A percentile compares a stretch with the other conserved stretches of the same genome.
phyloP scores from a whole-genome alignment of 75 land plant genomes.

The Pinus taeda region DNA sequence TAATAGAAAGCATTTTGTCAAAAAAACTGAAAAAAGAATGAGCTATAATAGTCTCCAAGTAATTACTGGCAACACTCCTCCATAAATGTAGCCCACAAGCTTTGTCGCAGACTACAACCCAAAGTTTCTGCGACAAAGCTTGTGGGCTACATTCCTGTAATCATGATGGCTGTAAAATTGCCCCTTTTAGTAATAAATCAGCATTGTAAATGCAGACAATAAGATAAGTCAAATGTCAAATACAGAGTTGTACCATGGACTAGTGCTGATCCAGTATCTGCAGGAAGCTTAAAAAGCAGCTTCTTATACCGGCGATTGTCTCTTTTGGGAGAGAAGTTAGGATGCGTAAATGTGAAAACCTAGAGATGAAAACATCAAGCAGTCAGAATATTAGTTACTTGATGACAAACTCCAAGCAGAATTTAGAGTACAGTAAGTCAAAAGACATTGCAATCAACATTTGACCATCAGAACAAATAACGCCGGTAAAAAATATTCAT shows the following conservation, averaged over 20 bases:
- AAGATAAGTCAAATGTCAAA: background rate
- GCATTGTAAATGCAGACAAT: background rate
- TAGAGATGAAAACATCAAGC: conserved; percentile 15
- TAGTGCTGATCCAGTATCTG: conserved; percentile 84
- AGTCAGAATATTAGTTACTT: background rate
- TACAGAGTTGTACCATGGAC: conserved; percentile 73
- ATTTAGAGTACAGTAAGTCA: background rate
- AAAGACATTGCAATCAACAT: background rate
- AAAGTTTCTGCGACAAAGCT: too few relatives aligned
- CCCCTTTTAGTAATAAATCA: background rate
- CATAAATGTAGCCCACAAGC: too few relatives aligned
- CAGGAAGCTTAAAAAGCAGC: conserved; percentile 71
- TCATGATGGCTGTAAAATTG: too few relatives aligned
- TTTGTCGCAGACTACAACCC: too few relatives aligned
- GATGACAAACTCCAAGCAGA: background rate
- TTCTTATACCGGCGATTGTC: conserved; percentile 80
- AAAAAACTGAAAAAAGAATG: too few relatives aligned
- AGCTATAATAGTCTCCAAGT: too few relatives aligned
- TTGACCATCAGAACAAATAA: background rate
- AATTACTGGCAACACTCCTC: too few relatives aligned
- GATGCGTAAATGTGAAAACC: conserved; percentile 97
- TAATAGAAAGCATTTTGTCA: too few relatives aligned
- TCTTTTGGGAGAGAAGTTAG: conserved; percentile 45
- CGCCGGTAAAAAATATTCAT: background rate
- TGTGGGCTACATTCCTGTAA: too few relatives aligned